Evolutionary conservation across 345 rosid genomes (phyloP).

Genomic region (Eucalyptus cloeziana): DNA sequence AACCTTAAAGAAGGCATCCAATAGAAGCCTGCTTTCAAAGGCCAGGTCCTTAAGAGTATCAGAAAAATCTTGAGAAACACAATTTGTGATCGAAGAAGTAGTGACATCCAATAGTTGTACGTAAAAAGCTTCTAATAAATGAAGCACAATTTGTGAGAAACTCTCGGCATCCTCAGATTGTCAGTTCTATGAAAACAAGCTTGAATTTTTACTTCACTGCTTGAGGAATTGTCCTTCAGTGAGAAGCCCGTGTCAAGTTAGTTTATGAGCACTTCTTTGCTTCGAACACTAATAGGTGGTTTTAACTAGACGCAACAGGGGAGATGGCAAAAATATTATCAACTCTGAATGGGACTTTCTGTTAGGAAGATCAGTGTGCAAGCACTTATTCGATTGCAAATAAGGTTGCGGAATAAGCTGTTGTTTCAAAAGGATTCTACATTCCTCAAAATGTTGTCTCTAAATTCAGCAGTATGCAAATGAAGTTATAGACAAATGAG

Average conservation of each 20-base stretch:
- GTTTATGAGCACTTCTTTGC: not conserved
- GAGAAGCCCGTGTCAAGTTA: not conserved
- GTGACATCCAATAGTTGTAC: not conserved
- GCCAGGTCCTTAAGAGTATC: not conserved
- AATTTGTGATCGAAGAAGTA: too few species aligned
- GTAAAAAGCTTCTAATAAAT: not conserved
- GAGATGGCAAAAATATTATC: not conserved
- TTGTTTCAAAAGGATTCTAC: not conserved
- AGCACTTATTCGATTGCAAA: not conserved
- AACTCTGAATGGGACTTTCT: not conserved
- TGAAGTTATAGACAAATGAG: not conserved
- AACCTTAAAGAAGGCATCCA: not conserved
- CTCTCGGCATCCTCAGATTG: not conserved
- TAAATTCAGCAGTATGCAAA: not conserved
- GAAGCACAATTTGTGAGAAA: not conserved
- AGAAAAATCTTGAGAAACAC: not conserved
- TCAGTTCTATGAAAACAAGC: not conserved
- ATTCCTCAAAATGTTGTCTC: not conserved
- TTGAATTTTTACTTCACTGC: not conserved
- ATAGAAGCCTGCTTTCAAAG: not conserved
- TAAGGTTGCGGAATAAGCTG: not conserved
- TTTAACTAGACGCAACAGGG: not conserved
- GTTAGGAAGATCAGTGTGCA: not conserved
- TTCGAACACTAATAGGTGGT: not conserved
- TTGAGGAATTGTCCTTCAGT: not conserved